Evolutionary conservation across 805 yeast species (phyloP), one percentile per base, ranked within the genome.

Genomic region (Starmera pachycereana): DNA sequence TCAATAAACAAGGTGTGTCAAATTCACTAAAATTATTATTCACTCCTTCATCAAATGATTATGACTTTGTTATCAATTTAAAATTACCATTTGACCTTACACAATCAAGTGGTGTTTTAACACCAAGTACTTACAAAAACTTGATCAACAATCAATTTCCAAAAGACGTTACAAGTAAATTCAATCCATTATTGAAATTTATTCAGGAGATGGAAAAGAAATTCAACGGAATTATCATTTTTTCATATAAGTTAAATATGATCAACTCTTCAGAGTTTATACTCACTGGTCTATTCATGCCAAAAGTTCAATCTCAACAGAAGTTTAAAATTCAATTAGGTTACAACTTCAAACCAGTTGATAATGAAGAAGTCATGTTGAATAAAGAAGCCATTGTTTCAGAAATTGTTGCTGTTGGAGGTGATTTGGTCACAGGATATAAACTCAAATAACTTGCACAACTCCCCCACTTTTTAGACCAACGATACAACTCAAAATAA

Each of bases 281-380:
- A 8, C 74, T 90, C 37, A 73, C 89, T 18, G 97, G 97, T 2
- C 62, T 92, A 37, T 79, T 90, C 64, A 76, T 82, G 39, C 95
- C 96, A 3, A 60, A 71, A 4, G 70, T 72, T 32, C 60, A 74
- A 44, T 62, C 67, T 14, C 72, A 74, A 44, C 73, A 76, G 54
- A 83, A 79, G 58, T 88, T 87, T 65, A 78, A 81, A 51, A 95
- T 82, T 18, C 85, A 82, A 46, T 58, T 83, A 44, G 94, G 89
- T 12, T 80, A 76, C 51, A 80, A 86, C 50, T 69, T 80, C 41
- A 69, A 72, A 53, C 94, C 95, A 2, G 58, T 68, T 5, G 72
- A 67, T 29, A 59, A 68, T 6, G 74, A 69, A 40, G 61, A 60
- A 33, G 80, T 84, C 11, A 66, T 65, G 31, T 62, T 87, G 42